phyloP scores from a whole-genome alignment of 306 rosid genomes.

The Lathyrus aphaca region DNA sequence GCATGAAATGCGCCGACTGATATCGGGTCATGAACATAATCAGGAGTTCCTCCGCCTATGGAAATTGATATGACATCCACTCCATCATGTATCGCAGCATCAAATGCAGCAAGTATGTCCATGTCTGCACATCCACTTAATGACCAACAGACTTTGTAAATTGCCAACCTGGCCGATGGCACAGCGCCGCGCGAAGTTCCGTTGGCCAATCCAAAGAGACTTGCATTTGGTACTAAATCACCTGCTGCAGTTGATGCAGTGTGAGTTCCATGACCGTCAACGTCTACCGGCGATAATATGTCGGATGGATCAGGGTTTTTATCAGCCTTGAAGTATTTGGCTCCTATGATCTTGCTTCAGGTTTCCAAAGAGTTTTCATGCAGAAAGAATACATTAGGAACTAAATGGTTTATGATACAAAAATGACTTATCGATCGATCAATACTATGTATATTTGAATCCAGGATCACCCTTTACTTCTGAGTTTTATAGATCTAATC shows the following conservation, averaged over 20 bases:
- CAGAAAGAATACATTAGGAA: slow-evolving; percentile 23
- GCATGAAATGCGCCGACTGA: slow-evolving; percentile 85
- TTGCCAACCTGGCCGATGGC: slow-evolving; percentile 82
- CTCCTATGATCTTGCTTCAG: slow-evolving; percentile 85
- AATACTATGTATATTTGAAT: background rate
- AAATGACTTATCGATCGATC: background rate
- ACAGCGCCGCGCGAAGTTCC: slow-evolving; percentile 86
- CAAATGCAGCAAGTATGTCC: slow-evolving; percentile 88
- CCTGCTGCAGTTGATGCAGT: slow-evolving; percentile 85
- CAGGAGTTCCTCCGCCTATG: slow-evolving; percentile 64
- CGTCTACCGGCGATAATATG: slow-evolving; percentile 70
- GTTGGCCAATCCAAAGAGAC: slow-evolving; percentile 75
- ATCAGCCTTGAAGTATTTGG: slow-evolving; percentile 84
- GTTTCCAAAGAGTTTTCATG: slow-evolving; percentile 18
- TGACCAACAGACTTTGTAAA: slow-evolving; percentile 89
- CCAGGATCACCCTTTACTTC: background rate
- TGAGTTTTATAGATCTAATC: background rate
- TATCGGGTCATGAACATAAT: slow-evolving; percentile 53
- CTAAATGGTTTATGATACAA: too few species aligned
- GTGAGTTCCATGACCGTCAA: slow-evolving; percentile 88
- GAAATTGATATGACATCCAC: slow-evolving; percentile 92
- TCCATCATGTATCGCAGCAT: slow-evolving; percentile 86
- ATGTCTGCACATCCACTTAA: slow-evolving; percentile 75
- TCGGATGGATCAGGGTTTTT: slow-evolving; percentile 55
- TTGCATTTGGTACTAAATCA: slow-evolving; percentile 55